Percentiles rank a stretch among this genome's conserved stretches.
These are phyloP conservation scores for Adansonia madagascariensis DNA, from an alignment of 441 rosid genomes.

Conservation along the genomic window DNA sequence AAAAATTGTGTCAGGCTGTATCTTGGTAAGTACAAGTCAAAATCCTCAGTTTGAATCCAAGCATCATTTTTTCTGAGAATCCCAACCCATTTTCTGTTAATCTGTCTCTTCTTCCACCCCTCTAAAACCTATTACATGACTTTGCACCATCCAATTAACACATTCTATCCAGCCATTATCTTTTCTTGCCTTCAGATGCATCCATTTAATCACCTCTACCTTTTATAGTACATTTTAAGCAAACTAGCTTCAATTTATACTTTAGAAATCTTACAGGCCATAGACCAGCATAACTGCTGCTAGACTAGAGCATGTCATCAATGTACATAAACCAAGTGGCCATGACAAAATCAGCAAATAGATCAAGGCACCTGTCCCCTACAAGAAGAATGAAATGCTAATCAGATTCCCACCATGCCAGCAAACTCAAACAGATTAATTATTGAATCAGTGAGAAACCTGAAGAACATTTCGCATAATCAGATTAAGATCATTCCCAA, in stretches of 20 bases:
- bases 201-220: constrained; percentile 14
- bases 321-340: constrained; percentile 84
- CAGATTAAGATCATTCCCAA: constrained; percentile 89
- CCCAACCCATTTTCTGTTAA: neutral
- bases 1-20: constrained; percentile 5
- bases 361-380: constrained; percentile 88
- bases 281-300: constrained; percentile 77
- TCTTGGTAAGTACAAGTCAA: constrained; percentile 10
- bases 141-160: constrained; percentile 16
- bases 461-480: constrained; percentile 85
- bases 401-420: constrained; percentile 31
- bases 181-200: constrained; percentile 9
- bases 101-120: constrained; percentile 20
- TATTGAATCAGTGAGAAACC: constrained; percentile 48
- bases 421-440: constrained; percentile 14
- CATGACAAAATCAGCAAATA: constrained; percentile 80
- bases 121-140: constrained; percentile 17
- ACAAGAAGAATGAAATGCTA: constrained; percentile 39
- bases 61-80: neutral
- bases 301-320: constrained; percentile 72
- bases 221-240: constrained; percentile 11
- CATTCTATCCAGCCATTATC: neutral
- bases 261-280: constrained; percentile 66
- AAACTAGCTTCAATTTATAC: constrained; percentile 19
- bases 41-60: neutral